Evolutionary conservation across 257 asterid species (phyloP).

Genomic region (Paraleonurus japonicus): DNA sequence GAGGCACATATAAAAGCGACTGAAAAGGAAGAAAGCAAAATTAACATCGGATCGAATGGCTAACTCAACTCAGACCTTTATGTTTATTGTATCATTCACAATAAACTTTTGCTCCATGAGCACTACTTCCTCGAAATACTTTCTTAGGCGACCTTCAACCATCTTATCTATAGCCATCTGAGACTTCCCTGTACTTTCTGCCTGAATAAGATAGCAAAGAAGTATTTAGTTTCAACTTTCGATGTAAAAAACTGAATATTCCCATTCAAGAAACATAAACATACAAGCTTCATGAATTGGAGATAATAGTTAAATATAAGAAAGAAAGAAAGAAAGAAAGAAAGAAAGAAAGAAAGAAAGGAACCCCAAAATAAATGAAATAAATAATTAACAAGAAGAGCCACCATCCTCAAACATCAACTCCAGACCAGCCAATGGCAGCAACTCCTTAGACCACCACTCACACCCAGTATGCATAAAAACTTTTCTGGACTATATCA

Average conservation of each 20-base stretch:
- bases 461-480: background rate
- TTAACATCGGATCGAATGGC: background rate
- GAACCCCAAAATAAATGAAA: background rate
- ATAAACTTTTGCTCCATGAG: slow-evolving; percentile 94
- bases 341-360: background rate
- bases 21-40: background rate
- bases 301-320: background rate
- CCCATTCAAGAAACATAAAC: slow-evolving; percentile 1
- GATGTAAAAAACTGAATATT: slow-evolving; percentile 7
- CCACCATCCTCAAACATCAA: slow-evolving; percentile 14
- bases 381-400: background rate
- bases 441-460: background rate
- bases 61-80: slow-evolving; percentile 52
- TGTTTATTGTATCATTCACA: slow-evolving; percentile 60
- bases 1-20: slow-evolving; percentile 7
- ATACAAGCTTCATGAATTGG: slow-evolving; percentile 20
- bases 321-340: background rate
- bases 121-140: slow-evolving; percentile 92
- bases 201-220: slow-evolving; percentile 43
- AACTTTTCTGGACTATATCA: background rate
- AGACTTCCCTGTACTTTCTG: slow-evolving; percentile 86
- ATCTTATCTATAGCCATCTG: slow-evolving; percentile 85
- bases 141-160: slow-evolving; percentile 93
- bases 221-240: slow-evolving; percentile 19
- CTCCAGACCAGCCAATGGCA: background rate